Base-by-base conservation (phyloP, 148 eudicot genomes). In the Mesembryanthemum crystallinum region DNA sequence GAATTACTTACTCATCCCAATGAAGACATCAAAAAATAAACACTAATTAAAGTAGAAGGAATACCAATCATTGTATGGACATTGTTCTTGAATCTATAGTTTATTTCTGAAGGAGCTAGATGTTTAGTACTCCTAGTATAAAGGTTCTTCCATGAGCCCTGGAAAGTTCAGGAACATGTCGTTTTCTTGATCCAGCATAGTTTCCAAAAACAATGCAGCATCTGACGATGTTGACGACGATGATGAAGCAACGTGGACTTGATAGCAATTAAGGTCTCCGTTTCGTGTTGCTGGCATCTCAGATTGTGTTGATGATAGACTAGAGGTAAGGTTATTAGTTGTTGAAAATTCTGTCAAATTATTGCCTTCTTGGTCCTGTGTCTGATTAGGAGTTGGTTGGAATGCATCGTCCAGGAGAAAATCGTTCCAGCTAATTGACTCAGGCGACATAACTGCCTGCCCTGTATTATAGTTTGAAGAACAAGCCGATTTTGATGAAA, bases 381-480 rank as follows among this genome's bases (percentile, higher is more conserved):
- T 62, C 71, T 72, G 76, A 24, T 71, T 52, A 21, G 67, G 80
- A 49, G 29, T 70, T 42, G 69, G 78, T 64, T 74, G 68, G 28
- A 77, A 61, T 1, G 79, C 84, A 3, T 92, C 90, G 25, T 92
- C 97, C 4, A 87, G 77, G 52, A 92, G 89, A 73, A 87, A 92
- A 65, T 92, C 95, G 7, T 83, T 81, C 97, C 97, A 92, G 18
- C 81, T 80, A 37, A 89, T 85, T 35, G 77, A 74, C 81, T 77
- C 73, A 28, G 76, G 58, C 74, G 80, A 67, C 63, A 59, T 64
- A 39, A n/a, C 69, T 28, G 59, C 61, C 45, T 65, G 45, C 67
- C 79, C 72, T 71, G 62, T 73, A 76, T 55, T 76, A 57, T 76
- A 71, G 54, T 42, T 55, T 32, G 67, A 79, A 33, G 79, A 69